Percentiles rank a stretch among this genome's conserved stretches.
phyloP scores from a whole-genome alignment of 129 eudicot genomes.

The sunflower (Helianthus annuus) region HanXRQr2.0-SUNRISE NC_035437.2:102672738-102673237 shows the following conservation, averaged over 20 bases:
- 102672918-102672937: constrained; percentile 46
- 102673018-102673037: constrained; percentile 30
- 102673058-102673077: not conserved
- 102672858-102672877: constrained; percentile 33
- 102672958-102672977: constrained; percentile 44
- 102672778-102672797: not conserved
- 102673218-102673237: not conserved
- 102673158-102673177: not conserved
- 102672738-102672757: not conserved
- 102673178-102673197: not conserved
- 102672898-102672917: constrained; percentile 33
- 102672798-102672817: constrained; percentile 15
- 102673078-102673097: not conserved
- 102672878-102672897: constrained; percentile 41
- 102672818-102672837: not conserved
- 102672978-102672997: constrained; percentile 40
- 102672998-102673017: constrained; percentile 44
- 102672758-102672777: not conserved
- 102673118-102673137: not conserved
- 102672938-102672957: constrained; percentile 43
- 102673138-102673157: not conserved
- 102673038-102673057: not conserved
- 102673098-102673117: not conserved
- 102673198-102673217: constrained; percentile 2
- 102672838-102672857: constrained; percentile 42